Evolutionary conservation across 1,284 basidiomycete species (phyloP), one percentile per base, ranked within the genome.

Genomic region (Ustilago sp.): DNA sequence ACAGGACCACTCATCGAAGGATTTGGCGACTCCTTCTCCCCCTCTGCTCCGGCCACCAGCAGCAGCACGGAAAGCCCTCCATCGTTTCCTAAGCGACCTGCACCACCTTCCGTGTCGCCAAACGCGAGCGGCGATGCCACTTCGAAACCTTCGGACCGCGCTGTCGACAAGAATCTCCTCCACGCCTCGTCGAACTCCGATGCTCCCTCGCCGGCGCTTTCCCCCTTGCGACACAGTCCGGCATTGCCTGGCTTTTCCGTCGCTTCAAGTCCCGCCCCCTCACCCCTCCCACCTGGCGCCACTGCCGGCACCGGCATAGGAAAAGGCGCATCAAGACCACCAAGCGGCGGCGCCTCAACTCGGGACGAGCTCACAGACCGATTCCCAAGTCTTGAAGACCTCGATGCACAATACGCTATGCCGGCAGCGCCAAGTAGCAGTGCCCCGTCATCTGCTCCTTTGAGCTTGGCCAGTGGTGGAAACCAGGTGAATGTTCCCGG

Each of bases 311-410:
- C 38, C 38, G 2, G 11, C 38, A 39, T 17, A 39, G 11, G 8
- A 11, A 50, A 59, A 6, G 67, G 58, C 7, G 48, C 43, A 17
- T 41, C 68, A 11, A 11, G 41, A 15, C 55, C 43, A 53, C n/a
- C 55, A 62, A 36, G 36, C 47, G 35, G 51, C 17, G 2, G 56
- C 59, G 17, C 69, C 31, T 50, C 48, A 13, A 32, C 61, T 0
- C 59, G 67, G 8, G 66, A 76, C 53, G 74, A 76, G 55, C 69
- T 72, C 13, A 50, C 72, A 28, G 70, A 74, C 17, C 73, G 80
- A 12, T 82, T 80, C 55, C 80, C 80, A 0, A 80, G 72, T 41
- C 53, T 82, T 1, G 80, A 78, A 39, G 79, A 82, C 35, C 67
- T 82, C 28, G 80, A 82, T 64, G 70, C 74, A 8, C 55, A 59